Percentiles rank a stretch among this genome's conserved stretches.
phyloP scores from a whole-genome alignment of 768 basidiomycete genomes.

The Crepidotus variabilis region DNA sequence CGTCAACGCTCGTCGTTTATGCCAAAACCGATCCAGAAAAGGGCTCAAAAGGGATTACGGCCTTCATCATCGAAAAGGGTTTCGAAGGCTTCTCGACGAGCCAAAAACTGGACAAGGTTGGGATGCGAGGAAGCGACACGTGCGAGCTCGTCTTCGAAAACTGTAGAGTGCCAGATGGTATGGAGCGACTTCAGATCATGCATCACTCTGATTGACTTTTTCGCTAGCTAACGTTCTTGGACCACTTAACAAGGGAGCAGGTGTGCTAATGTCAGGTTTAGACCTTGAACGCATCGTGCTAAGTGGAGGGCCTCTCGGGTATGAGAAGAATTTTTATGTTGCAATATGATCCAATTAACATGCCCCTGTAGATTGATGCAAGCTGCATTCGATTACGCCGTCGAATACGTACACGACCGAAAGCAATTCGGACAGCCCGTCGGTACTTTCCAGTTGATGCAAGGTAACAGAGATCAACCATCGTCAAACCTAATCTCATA shows the following conservation, averaged over 20 bases:
- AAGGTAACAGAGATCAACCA: slow-evolving; percentile 47
- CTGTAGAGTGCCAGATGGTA: slow-evolving; percentile 86
- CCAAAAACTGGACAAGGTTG: slow-evolving; percentile 92
- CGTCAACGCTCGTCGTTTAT: slow-evolving; percentile 90
- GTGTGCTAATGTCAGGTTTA: slow-evolving; percentile 91
- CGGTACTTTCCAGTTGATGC: slow-evolving; percentile 94
- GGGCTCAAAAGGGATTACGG: slow-evolving; percentile 85
- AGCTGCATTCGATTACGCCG: slow-evolving; percentile 83
- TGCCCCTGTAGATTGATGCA: slow-evolving; percentile 70
- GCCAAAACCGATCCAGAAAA: slow-evolving; percentile 80
- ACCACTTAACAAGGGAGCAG: slow-evolving; percentile 70
- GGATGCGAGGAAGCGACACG: slow-evolving; percentile 95
- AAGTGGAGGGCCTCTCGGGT: slow-evolving; percentile 91
- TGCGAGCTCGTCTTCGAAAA: slow-evolving; percentile 91
- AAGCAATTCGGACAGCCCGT: slow-evolving; percentile 88
- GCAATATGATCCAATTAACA: slow-evolving; percentile 9
- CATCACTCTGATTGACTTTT: slow-evolving; percentile 8
- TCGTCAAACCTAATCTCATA: slow-evolving; percentile 11
- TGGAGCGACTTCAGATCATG: slow-evolving; percentile 7
- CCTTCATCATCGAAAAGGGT: slow-evolving; percentile 83
- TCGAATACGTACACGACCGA: slow-evolving; percentile 90
- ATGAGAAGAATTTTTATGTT: slow-evolving; percentile 14
- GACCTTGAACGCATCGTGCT: slow-evolving; percentile 91
- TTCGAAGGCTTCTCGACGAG: slow-evolving; percentile 86
- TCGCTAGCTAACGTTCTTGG: slow-evolving; percentile 82